Conservation (phyloP, 2,329 filamentous ascomycete genomes). For the Diaporthe ampelina region DNA sequence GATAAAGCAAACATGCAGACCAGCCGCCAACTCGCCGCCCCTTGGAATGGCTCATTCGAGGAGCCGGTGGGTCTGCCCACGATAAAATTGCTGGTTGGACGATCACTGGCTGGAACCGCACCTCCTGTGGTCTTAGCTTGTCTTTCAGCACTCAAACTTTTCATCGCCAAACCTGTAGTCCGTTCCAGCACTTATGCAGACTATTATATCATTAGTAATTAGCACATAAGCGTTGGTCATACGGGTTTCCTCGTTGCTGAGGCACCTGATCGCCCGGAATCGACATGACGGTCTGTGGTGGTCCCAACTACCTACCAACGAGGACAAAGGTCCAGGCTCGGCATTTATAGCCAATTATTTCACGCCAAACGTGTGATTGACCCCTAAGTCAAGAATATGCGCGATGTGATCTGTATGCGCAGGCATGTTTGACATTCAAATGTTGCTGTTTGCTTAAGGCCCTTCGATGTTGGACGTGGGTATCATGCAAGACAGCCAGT, state of each 20-base stretch:
- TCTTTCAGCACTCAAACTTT: not conserved
- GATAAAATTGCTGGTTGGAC: too few relatives aligned
- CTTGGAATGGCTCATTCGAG: too few relatives aligned
- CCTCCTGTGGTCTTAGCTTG: not conserved
- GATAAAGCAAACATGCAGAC: too few relatives aligned
- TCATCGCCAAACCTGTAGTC: not conserved
- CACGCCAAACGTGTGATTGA: too few relatives aligned
- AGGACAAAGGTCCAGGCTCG: not conserved
- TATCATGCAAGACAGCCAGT: not conserved
- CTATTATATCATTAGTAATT: not conserved
- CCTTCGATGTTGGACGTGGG: not conserved
- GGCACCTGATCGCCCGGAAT: not conserved
- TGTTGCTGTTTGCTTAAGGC: slow-evolving; percentile 23
- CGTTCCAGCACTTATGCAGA: too few relatives aligned
- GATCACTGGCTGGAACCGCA: not conserved
- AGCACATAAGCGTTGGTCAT: too few relatives aligned
- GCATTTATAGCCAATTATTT: not conserved
- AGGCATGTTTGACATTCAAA: not conserved
- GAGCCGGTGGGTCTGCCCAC: too few relatives aligned
- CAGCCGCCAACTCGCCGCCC: too few relatives aligned
- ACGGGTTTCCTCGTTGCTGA: too few relatives aligned
- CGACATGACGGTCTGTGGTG: not conserved
- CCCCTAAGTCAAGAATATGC: too few relatives aligned
- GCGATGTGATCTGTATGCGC: not conserved
- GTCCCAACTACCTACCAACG: not conserved